Evolutionary conservation across 2,329 filamentous ascomycete species (phyloP).

Genomic region (Colletotrichum musae): DNA sequence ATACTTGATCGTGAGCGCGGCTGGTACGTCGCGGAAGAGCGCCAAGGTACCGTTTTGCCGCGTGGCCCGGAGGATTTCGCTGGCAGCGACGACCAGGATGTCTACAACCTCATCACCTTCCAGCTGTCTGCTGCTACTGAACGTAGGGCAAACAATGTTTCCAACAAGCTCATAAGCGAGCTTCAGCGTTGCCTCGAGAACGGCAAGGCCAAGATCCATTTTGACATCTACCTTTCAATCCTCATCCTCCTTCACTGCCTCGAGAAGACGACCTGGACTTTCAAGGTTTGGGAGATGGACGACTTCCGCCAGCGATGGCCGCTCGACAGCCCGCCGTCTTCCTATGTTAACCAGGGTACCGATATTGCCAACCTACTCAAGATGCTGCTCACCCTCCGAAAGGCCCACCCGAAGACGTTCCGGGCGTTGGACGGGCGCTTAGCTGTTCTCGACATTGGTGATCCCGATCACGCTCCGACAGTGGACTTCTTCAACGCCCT

Average conservation of each 20-base stretch:
- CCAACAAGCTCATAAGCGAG: constrained; percentile 69
- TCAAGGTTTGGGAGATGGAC: constrained; percentile 77
- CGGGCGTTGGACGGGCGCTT: constrained; percentile 64
- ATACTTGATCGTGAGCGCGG: constrained; percentile 75
- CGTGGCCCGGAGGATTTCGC: constrained; percentile 65
- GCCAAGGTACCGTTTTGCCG: constrained; percentile 56
- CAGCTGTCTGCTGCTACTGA: constrained; percentile 77
- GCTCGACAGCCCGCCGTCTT: constrained; percentile 68
- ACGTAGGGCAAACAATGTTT: constrained; percentile 72
- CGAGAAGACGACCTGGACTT: constrained; percentile 78
- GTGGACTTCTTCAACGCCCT: constrained; percentile 69
- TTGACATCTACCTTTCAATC: constrained; percentile 73
- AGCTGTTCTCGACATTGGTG: constrained; percentile 59
- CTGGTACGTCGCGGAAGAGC: constrained; percentile 70
- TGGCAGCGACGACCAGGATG: constrained; percentile 65
- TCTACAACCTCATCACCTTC: constrained; percentile 73
- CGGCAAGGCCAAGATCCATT: constrained; percentile 71
- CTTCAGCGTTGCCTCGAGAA: constrained; percentile 75
- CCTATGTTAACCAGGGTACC: constrained; percentile 72
- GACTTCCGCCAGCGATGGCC: constrained; percentile 73
- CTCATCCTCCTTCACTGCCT: constrained; percentile 76
- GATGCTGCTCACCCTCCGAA: constrained; percentile 74
- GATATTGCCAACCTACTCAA: constrained; percentile 71
- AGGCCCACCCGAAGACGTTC: constrained; percentile 69
- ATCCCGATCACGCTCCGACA: constrained; percentile 54